Evolutionary conservation across 768 basidiomycete genomes (phyloP), one percentile per base, ranked within the genome.

Genomic region (Kwoniella sp.): DNA sequence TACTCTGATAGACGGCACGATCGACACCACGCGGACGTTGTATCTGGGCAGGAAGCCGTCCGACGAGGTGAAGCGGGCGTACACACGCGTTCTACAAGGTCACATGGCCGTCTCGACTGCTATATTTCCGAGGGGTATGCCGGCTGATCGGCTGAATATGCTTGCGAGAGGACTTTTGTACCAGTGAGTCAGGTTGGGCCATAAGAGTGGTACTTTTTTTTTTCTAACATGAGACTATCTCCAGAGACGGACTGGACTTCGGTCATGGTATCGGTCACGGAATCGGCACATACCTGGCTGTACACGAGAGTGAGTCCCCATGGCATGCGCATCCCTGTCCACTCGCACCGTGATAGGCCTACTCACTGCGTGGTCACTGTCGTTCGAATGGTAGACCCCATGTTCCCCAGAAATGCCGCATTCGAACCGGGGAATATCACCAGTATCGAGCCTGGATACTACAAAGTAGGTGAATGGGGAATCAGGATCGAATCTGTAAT

Each of bases 361-460:
- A n/a, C n/a, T 41, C 9, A 41, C 38, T 20, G 38, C 38, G 38
- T 9, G 38, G 9, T 9, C 38, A 9, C 38, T 41, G n/a, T n/a
- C n/a, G n/a, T n/a, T n/a, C n/a, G n/a, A n/a, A n/a, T n/a, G n/a
- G 9, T 56, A 80, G 93, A 12, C 86, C 91, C 17, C 87, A 92
- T 64, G 86, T 95, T 82, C 85, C 86, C 23, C 25, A 87, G 85
- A 73, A 83, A 83, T 45, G 84, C 88, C 30, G 85, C 90, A 1
- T 85, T 97, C 31, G 84, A 85, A 25, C 87, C 87, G n/a, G 96
- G 96, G 12, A 88, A 96, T 80, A 87, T 94, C 71, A 87, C 94
- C 63, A 93, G 93, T 53, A 94, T 96, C 73, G 93, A 97, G 81
- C 95, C 93, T 53, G 93, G 93, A 0, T 94, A 88, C 81, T 95